Conservation (phyloP, 108 stramenopile species). For the Pelagomonas calceolata region DNA sequence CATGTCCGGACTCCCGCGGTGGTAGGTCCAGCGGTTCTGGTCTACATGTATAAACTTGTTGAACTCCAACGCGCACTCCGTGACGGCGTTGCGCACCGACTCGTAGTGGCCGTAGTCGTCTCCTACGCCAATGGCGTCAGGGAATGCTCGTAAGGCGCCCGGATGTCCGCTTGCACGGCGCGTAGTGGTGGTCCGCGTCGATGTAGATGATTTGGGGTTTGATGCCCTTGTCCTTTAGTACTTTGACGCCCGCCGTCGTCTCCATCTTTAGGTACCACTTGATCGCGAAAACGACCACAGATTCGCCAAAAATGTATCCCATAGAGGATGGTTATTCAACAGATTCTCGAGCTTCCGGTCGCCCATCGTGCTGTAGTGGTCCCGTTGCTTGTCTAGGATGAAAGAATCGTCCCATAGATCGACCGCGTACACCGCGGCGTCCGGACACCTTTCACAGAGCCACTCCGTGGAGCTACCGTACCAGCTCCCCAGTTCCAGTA, state of each 20-base stretch:
- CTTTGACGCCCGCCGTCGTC: neutral
- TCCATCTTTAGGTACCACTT: slow-evolving; percentile 12
- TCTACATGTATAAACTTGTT: neutral
- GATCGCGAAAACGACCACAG: neutral
- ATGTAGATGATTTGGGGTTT: slow-evolving; percentile 16
- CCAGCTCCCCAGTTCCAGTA: slow-evolving; percentile 12
- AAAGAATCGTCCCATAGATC: slow-evolving; percentile 11
- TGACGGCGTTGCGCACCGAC: neutral
- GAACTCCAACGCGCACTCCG: neutral
- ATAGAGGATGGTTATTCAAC: neutral
- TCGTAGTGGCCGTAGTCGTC: slow-evolving; percentile 15
- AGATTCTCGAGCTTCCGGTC: neutral
- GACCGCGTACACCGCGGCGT: slow-evolving; percentile 10
- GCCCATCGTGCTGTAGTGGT: slow-evolving; percentile 8
- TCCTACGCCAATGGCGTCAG: slow-evolving; percentile 11
- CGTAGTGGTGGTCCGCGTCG: slow-evolving; percentile 21
- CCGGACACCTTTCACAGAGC: neutral
- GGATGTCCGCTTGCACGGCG: neutral
- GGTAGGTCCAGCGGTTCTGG: slow-evolving; percentile 3
- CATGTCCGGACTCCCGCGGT: neutral
- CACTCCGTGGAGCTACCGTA: slow-evolving; percentile 8
- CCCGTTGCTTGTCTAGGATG: slow-evolving; percentile 3
- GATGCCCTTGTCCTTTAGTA: neutral
- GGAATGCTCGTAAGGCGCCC: neutral
- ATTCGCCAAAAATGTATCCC: slow-evolving; percentile 6